Percentiles rank a stretch among this genome's conserved stretches.
Evolutionary conservation across 2,329 filamentous ascomycete genomes (phyloP).

Genomic region (Xylaria multiplex): DNA sequence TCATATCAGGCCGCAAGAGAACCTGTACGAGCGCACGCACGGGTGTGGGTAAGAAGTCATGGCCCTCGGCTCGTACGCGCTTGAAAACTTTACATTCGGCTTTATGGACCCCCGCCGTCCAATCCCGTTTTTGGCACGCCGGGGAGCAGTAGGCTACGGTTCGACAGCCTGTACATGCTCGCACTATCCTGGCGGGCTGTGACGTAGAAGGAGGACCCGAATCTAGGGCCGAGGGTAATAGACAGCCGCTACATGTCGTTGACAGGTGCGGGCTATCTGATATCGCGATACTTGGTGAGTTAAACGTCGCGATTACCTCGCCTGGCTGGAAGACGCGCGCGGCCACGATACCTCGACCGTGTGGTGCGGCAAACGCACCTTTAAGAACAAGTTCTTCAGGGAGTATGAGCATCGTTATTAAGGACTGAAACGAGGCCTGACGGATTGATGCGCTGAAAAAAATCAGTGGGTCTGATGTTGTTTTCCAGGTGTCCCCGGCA

Average conservation of each 20-base stretch:
- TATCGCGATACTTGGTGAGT: constrained; percentile 57
- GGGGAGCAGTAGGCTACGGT: constrained; percentile 64
- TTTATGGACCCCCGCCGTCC: constrained; percentile 60
- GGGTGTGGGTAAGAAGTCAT: constrained; percentile 61
- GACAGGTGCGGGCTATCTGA: constrained; percentile 56
- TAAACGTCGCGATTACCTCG: constrained; percentile 58
- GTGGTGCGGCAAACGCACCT: constrained; percentile 24
- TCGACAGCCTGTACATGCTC: constrained; percentile 64
- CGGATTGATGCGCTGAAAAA: background rate
- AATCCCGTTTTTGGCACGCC: constrained; percentile 65
- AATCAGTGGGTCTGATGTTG: too few species aligned
- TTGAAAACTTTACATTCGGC: constrained; percentile 62
- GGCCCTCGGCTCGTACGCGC: constrained; percentile 52
- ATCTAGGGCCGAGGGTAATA: constrained; percentile 47
- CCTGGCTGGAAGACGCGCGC: constrained; percentile 57
- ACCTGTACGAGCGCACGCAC: constrained; percentile 65
- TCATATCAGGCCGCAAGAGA: constrained; percentile 53
- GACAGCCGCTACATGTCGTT: constrained; percentile 61
- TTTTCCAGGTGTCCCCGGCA: constrained; percentile 7
- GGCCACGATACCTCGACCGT: constrained; percentile 60
- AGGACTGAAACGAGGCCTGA: background rate
- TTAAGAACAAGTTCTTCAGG: constrained; percentile 30
- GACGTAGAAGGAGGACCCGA: constrained; percentile 36
- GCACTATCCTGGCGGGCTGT: constrained; percentile 36
- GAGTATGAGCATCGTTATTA: constrained; percentile 18